A percentile compares a stretch with the other conserved stretches of the same genome.
phyloP scores from a whole-genome alignment of 805 yeast genomes.

The Metschnikowia shivogae region DNA sequence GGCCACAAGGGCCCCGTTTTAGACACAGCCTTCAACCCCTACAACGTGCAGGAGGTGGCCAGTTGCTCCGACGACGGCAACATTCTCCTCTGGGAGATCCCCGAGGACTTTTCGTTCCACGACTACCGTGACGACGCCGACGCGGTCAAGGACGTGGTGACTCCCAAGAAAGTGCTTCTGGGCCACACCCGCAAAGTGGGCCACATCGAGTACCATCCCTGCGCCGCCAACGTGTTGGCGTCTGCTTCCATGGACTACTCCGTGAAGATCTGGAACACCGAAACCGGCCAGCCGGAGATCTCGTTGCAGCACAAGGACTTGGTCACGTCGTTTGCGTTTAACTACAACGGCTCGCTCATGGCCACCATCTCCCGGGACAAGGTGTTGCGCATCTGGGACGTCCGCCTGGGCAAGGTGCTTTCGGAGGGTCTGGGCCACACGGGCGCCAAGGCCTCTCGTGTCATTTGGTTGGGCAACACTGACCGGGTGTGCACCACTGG shows the following conservation, averaged over 20 bases:
- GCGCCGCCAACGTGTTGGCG: constrained; percentile 81
- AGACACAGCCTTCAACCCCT: constrained; percentile 95
- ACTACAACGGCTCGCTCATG: constrained; percentile 78
- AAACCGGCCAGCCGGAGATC: constrained; percentile 62
- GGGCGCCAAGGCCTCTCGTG: constrained; percentile 89
- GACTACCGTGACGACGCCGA: constrained; percentile 51
- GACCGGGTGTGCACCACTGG: constrained; percentile 92
- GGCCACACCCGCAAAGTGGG: constrained; percentile 97
- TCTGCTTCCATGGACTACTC: constrained; percentile 88
- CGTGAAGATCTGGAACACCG: constrained; percentile 87
- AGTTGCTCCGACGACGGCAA: constrained; percentile 38
- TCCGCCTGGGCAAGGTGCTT: constrained; percentile 65
- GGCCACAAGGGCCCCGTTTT: constrained; percentile 95
- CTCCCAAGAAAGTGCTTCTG: constrained; percentile 62
- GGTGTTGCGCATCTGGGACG: constrained; percentile 86
- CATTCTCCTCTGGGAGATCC: constrained; percentile 84
- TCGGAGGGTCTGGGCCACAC: constrained; percentile 86
- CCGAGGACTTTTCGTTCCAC: constrained; percentile 72
- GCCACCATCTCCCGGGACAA: constrained; percentile 93
- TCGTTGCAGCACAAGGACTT: constrained; percentile 84
- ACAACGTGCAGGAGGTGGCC: constrained; percentile 54
- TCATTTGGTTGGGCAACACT: constrained; percentile 84
- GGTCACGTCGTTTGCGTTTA: constrained; percentile 90
- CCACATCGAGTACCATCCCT: constrained; percentile 84
- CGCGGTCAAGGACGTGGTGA: constrained; percentile 55